Base-by-base conservation (phyloP, 2,329 filamentous ascomycete species). In the Aspergillus fischeri region DNA sequence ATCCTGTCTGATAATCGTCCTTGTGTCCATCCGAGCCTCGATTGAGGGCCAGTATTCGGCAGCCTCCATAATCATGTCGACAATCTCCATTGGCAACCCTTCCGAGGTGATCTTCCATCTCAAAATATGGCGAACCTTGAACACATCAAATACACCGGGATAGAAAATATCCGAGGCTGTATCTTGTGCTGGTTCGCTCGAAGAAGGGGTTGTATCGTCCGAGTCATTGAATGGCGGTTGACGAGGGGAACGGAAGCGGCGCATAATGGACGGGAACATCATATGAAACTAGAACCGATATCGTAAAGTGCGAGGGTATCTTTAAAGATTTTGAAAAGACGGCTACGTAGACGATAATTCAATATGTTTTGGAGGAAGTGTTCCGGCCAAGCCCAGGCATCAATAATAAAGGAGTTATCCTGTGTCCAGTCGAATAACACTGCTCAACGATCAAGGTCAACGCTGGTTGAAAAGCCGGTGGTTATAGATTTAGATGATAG, bases 61-160 rank as follows among this genome's bases (percentile, higher is more conserved):
- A 28, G 64, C 65, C 58, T 76, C 74, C 35, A 76, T 55, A 45
- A 76, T 75, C 59, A 73, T 61, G 64, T 76, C 74, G 27, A 75
- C 63, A 32, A 76, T 64, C 51, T 76, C 74, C n/a, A 60, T 56
- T 0, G 74, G 74, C 1, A 76, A 57, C 9, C 65, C 61, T 20
- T 58, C 60, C 4, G 52, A 41, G 7, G 62, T 35, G 48, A 62
- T 53, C 57, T 67, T 72, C 66, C 67, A 69, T 48, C 64, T 65
- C 25, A 76, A 57, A 0, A 75, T 32, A 59, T 67, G 60, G 28
- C 72, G 67, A 1, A 71, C 67, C 53, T 70, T 65, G 20, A 73
- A 61, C 9, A 73, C 73, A 52, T 76, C 72, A 48, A 58, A 63
- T 5, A 73, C 14, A 21, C 49, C 64, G 1, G 73, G 72, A 29